Evolutionary conservation across 2,329 filamentous ascomycete species (phyloP).

Genomic region (Xylariaceae sp.): DNA sequence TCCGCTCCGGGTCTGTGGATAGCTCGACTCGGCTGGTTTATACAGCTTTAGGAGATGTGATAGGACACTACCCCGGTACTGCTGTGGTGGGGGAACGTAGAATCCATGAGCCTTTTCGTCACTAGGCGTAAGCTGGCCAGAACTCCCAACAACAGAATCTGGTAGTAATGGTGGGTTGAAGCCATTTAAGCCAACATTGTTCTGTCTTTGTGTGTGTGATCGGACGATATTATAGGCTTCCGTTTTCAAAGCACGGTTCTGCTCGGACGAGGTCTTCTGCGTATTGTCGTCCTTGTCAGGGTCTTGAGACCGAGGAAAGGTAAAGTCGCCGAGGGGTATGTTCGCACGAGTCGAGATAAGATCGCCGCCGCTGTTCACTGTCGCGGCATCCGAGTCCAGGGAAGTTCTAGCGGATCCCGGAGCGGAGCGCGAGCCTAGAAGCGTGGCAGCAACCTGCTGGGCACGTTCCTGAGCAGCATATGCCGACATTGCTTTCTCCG

Average conservation of each 20-base stretch:
- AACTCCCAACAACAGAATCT: slow-evolving; percentile 17
- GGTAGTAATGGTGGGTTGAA: slow-evolving; percentile 9
- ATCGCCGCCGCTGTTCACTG: slow-evolving; percentile 34
- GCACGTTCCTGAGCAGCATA: slow-evolving; percentile 49
- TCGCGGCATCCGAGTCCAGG: slow-evolving; percentile 41
- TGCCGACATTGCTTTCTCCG: slow-evolving; percentile 39
- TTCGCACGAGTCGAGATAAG: slow-evolving; percentile 27
- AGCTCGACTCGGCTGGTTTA: slow-evolving; percentile 40
- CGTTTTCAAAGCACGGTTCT: slow-evolving; percentile 35
- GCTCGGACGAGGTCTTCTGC: slow-evolving; percentile 23
- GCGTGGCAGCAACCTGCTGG: slow-evolving; percentile 44
- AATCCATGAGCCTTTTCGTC: slow-evolving; percentile 46
- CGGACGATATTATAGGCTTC: slow-evolving; percentile 48
- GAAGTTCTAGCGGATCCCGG: slow-evolving; percentile 41
- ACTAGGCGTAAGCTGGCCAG: slow-evolving; percentile 33
- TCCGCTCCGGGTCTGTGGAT: slow-evolving; percentile 30
- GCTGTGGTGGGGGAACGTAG: slow-evolving; percentile 43
- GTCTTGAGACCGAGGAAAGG: slow-evolving; percentile 13
- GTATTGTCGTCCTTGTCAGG: slow-evolving; percentile 10
- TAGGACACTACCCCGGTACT: slow-evolving; percentile 49
- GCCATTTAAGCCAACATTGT: slow-evolving; percentile 20
- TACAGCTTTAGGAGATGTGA: slow-evolving; percentile 52
- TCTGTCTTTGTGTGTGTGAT: slow-evolving; percentile 41
- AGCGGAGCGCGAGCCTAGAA: slow-evolving; percentile 41
- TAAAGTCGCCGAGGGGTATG: slow-evolving; percentile 40